Conservation (phyloP, 2,329 filamentous ascomycete genomes). For the Fusarium sp. region DNA sequence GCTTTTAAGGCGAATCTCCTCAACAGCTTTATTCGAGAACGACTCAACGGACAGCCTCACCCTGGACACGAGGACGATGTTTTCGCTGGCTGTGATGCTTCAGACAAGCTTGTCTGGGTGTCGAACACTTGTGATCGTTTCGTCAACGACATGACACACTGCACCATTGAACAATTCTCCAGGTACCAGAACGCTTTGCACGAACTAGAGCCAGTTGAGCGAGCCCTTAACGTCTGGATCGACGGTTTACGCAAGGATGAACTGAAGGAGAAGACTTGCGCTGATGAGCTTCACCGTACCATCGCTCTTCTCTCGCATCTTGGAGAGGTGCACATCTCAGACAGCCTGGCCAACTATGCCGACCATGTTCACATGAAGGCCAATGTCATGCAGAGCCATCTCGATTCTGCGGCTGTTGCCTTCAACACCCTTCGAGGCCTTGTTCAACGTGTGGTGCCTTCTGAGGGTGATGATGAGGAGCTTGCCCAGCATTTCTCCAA, state of each 20-base stretch:
- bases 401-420: conserved; percentile 79
- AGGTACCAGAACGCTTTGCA: conserved; percentile 83
- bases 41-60: conserved; percentile 74
- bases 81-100: conserved; percentile 81
- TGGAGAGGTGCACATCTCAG: conserved; percentile 80
- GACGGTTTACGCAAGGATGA: conserved; percentile 86
- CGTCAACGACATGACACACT: conserved; percentile 80
- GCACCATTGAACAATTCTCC: conserved; percentile 80
- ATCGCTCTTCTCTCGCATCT: conserved; percentile 90
- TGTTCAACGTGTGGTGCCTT: conserved; percentile 72
- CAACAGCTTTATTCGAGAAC: conserved; percentile 81
- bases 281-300: conserved; percentile 82
- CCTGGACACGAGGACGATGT: conserved; percentile 80
- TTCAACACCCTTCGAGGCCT: conserved; percentile 72
- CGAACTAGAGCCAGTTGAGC: conserved; percentile 91
- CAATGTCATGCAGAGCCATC: conserved; percentile 79
- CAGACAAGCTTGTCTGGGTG: conserved; percentile 89
- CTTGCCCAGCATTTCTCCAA: conserved; percentile 73
- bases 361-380: conserved; percentile 84
- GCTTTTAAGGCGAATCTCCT: conserved; percentile 88
- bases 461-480: conserved; percentile 67
- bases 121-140: conserved; percentile 86
- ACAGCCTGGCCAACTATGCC: conserved; percentile 77
- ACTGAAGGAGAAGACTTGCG: conserved; percentile 84
- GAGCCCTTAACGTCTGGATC: conserved; percentile 88